Base-by-base conservation (phyloP, 371 early-diverging fungal species). In the Rhizopus sp. region DNA sequence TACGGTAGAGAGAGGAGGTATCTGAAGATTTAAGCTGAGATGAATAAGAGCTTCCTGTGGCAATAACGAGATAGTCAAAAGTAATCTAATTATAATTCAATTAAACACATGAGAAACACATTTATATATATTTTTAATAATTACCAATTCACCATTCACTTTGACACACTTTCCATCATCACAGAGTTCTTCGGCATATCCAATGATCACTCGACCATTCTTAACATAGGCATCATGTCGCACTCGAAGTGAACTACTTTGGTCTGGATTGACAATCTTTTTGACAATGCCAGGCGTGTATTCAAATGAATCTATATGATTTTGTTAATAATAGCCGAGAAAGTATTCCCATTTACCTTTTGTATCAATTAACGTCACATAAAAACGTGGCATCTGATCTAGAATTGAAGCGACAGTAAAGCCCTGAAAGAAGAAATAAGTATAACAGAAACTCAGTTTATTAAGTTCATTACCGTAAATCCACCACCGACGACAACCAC, bases 51-150 rank as follows among this genome's bases (percentile, higher is more conserved):
- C 84, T 81, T 3, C 91, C 91, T 0, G 88, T 88, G 33, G 87
- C 85, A n/a, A 91, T 60, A n/a, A 85, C 81, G 17, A 87, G 66
- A 62, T 88, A 88, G 63, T 91, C 87, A 67, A 87, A 91, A 32
- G 73, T 52, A 32, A 89, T 64, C 68, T 82, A 42, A 23, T 51
- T n/a, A 9, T 30, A 47, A 16, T 30, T 32, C 30, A 29, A 41
- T 48, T n/a, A 12, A 1, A 2, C 5, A 17, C 12, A 39, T 4
- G 51, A 39, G 10, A n/a, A n/a, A 17, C 29, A 17, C 35, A 38
- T n/a, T n/a, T n/a, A n/a, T 39, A 7, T 31, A 31, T 35, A 45
- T 7, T 47, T 32, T 44, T 47, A 33, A 32, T 38, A 49, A 57
- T 9, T 66, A 71, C 72, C 57, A 45, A 40, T 34, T 64, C 61